Percentiles rank a stretch among this genome's conserved stretches.
These are phyloP conservation scores for Lignosus rhinocerotis DNA, from an alignment of 1,284 basidiomycete species.

Conservation along the genomic window DNA sequence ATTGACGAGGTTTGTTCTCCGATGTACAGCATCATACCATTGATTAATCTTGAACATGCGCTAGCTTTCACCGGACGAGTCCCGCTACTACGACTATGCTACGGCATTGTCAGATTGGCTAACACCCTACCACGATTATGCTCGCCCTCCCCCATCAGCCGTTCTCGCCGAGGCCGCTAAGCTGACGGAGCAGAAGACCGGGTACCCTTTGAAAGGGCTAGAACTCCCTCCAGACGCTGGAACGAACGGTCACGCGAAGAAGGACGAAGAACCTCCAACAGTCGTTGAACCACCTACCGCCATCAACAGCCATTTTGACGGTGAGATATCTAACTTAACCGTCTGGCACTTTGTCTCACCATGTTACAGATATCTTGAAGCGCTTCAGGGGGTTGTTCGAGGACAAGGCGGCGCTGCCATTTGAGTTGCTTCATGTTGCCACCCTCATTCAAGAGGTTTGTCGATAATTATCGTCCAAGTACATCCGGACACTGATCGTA, in stretches of 20 bases:
- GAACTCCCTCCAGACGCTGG: slow-evolving; percentile 45
- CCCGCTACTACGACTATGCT: slow-evolving; percentile 56
- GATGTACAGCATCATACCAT: background rate
- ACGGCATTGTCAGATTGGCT: slow-evolving; percentile 69
- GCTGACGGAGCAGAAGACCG: slow-evolving; percentile 67
- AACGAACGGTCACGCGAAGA: slow-evolving; percentile 56
- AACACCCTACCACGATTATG: slow-evolving; percentile 69
- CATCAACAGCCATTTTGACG: slow-evolving; percentile 61
- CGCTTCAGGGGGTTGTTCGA: slow-evolving; percentile 49
- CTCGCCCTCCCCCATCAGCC: slow-evolving; percentile 64
- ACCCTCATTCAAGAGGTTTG: slow-evolving; percentile 69
- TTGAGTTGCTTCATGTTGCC: slow-evolving; percentile 66
- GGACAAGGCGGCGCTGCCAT: slow-evolving; percentile 40
- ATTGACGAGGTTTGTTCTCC: slow-evolving; percentile 48
- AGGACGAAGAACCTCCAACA: slow-evolving; percentile 65
- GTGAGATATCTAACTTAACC: slow-evolving; percentile 35
- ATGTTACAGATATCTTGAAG: slow-evolving; percentile 47
- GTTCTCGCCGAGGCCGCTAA: slow-evolving; percentile 74
- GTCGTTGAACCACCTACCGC: slow-evolving; percentile 59
- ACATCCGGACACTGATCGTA: background rate
- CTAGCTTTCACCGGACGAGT: slow-evolving; percentile 68
- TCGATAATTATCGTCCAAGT: background rate
- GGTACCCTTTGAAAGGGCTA: slow-evolving; percentile 63
- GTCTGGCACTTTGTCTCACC: background rate
- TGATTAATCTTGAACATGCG: background rate